phyloP scores from a whole-genome alignment of 768 basidiomycete genomes.

The Scleroderma bovista region DNA sequence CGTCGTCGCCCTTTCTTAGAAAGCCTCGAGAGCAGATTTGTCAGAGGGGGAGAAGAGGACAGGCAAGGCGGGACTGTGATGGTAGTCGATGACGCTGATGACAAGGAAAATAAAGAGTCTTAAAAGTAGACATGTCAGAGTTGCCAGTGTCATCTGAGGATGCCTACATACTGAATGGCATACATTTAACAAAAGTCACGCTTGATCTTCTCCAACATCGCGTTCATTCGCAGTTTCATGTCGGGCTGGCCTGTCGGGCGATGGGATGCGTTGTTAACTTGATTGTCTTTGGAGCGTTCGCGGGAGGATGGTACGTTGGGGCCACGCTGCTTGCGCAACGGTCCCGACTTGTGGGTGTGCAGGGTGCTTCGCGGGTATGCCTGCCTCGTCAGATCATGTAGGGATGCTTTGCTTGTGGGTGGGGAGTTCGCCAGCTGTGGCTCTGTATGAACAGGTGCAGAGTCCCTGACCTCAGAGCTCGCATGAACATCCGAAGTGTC shows the following conservation, averaged over 20 bases:
- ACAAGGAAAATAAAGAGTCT: slow-evolving; percentile 42
- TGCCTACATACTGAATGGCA: neutral
- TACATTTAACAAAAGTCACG: slow-evolving; percentile 39
- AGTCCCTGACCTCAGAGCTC: neutral
- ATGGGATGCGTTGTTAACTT: neutral
- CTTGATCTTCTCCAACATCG: slow-evolving; percentile 82
- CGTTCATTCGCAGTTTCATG: slow-evolving; percentile 86
- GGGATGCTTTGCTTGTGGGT: slow-evolving; percentile 21
- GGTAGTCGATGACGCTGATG: slow-evolving; percentile 35
- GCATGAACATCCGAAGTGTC: no score
- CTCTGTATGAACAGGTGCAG: slow-evolving; percentile 3
- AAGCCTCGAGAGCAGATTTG: slow-evolving; percentile 59
- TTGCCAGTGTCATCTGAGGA: neutral
- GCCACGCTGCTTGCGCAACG: slow-evolving; percentile 27
- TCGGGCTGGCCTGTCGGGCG: slow-evolving; percentile 44
- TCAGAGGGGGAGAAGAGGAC: slow-evolving; percentile 39
- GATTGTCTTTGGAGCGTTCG: no score
- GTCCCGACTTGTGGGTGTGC: slow-evolving; percentile 52
- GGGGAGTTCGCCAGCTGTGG: slow-evolving; percentile 1
- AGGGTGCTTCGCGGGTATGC: slow-evolving; percentile 58
- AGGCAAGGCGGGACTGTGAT: slow-evolving; percentile 33
- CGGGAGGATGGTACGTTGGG: no score
- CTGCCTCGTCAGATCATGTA: slow-evolving; percentile 56
- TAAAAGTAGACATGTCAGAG: slow-evolving; percentile 2
- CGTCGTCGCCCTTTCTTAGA: slow-evolving; percentile 43